Base-by-base conservation (phyloP, 495 filamentous ascomycete species). In the Aspergillus homomorphus region DNA sequence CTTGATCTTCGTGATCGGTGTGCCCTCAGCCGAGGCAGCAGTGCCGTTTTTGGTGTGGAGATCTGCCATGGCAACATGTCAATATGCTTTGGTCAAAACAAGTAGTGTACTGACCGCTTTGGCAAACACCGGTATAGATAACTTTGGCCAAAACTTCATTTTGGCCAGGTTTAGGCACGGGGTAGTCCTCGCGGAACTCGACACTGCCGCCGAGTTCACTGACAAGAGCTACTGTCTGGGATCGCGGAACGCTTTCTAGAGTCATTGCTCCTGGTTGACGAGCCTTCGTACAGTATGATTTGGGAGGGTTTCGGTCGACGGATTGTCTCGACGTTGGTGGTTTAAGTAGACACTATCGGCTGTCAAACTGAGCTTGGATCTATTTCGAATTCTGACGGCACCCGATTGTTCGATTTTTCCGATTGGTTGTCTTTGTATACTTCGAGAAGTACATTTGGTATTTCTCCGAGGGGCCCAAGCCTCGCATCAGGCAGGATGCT, bases 61-160 rank as follows among this genome's bases (percentile, higher is more conserved):
- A 53, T 80, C 76, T 80, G 41, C 3, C n/a, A n/a, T n/a, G n/a
- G n/a, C 5, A 53, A 1, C 16, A 38, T 23, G 19, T 26, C 58
- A 45, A 22, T 42, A 19, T 9, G 45, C 4, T 50, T 15, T 50
- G 2, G 22, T 15, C 21, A 24, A 26, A 2, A 15, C 20, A 26
- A 33, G 0, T 3, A 9, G 16, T 9, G 21, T 30, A 66, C 69
- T 57, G 51, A 77, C 76, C 78, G 59, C 77, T 80, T 45, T 78
- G 77, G 44, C 78, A 82, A 43, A 80, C 77, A 2, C 79, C 79
- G 0, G 70, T 71, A 50, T 80, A 82, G 14, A 80, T 69, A 3
- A 80, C 70, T 57, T 80, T 75, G 30, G 78, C 79, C 7, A 80
- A 63, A 6, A 80, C 77, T 67, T 82, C 79, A 48, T 80, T 78